Evolutionary conservation across 192 early-diverging fungal species (phyloP), one percentile per base, ranked within the genome.

Genomic region (Backusella luteola): DNA sequence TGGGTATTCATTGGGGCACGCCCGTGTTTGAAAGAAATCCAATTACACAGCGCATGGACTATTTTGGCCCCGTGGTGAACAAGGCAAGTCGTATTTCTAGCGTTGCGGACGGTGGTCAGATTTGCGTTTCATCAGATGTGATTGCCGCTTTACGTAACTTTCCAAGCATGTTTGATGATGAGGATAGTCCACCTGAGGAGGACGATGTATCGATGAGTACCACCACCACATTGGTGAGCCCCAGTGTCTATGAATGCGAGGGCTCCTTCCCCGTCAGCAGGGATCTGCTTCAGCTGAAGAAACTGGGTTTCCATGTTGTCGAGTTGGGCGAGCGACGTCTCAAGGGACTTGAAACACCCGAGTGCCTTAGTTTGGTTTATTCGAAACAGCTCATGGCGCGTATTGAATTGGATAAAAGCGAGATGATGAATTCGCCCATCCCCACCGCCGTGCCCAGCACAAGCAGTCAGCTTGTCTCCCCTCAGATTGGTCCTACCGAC

Each of bases 1-100:
- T 97, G 94, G 96, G 96, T n/a, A 91, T 97, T 76, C 96, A 97
- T 79, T 94, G 93, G 87, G 96, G 96, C 69, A 85, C 79, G 19
- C 95, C 95, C 6, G 90, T 96, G 8, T 95, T 92, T 53, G 96
- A 97, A 74, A 87, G 90, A 29, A 94, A 97, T 73, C 93, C 94
- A 1, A 88, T 96, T 59, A 97, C 96, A n/a, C 85, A 90, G n/a
- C 92, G 96, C 42, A 97, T 97, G 96, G 96, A 97, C 81, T 97
- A 97, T 84, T 97, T 95, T 88, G 96, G 96, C 0, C 95, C 95
- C 0, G 93, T 97, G 86, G 95, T 96, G 41, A 97, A 97, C 79
- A 90, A 94, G 8, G 91, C 95, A 0, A 87, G 93, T 44, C 90
- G 96, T 66, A 93, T 96, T 71, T 90, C 92, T 71, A 90, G 88